These are phyloP conservation scores for Gamarada debralockiae DNA, from an alignment of 495 filamentous ascomycete species.

Conservation along the genomic window DNA sequence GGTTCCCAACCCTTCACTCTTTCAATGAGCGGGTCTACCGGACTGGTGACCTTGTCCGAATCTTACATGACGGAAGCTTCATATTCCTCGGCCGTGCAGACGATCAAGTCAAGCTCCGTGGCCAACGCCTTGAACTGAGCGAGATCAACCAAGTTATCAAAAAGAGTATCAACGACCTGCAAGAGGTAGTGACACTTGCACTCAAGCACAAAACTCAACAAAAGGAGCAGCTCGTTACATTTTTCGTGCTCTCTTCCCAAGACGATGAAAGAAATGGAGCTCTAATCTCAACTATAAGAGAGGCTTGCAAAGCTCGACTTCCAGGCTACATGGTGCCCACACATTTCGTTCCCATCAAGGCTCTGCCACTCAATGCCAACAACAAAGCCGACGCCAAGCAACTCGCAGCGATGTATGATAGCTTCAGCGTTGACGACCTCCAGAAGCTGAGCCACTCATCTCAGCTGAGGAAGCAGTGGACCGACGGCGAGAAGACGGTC, in stretches of 20 bases:
- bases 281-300: slow-evolving; percentile 29
- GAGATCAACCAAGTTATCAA: slow-evolving; percentile 71
- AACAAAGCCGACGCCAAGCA: slow-evolving; percentile 71
- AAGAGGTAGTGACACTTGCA: slow-evolving; percentile 63
- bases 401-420: slow-evolving; percentile 54
- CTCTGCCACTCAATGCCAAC: slow-evolving; percentile 65
- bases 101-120: slow-evolving; percentile 76
- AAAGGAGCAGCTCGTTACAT: slow-evolving; percentile 67
- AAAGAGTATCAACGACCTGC: slow-evolving; percentile 35
- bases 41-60: slow-evolving; percentile 75
- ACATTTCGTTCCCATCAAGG: slow-evolving; percentile 59
- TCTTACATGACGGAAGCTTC: slow-evolving; percentile 65
- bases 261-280: slow-evolving; percentile 1
- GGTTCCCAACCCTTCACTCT: slow-evolving; percentile 51
- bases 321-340: slow-evolving; percentile 78
- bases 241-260: slow-evolving; percentile 41
- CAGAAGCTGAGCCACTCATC: slow-evolving; percentile 44
- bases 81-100: slow-evolving; percentile 74
- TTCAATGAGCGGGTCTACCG: slow-evolving; percentile 61
- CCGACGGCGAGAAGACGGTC: slow-evolving; percentile 41
- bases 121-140: slow-evolving; percentile 70
- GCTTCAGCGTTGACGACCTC: slow-evolving; percentile 48
- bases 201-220: slow-evolving; percentile 57
- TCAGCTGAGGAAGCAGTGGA: slow-evolving; percentile 25
- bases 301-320: slow-evolving; percentile 55